phyloP scores from a whole-genome alignment of 2,329 filamentous ascomycete species.

The Blumeria graminis region DNA sequence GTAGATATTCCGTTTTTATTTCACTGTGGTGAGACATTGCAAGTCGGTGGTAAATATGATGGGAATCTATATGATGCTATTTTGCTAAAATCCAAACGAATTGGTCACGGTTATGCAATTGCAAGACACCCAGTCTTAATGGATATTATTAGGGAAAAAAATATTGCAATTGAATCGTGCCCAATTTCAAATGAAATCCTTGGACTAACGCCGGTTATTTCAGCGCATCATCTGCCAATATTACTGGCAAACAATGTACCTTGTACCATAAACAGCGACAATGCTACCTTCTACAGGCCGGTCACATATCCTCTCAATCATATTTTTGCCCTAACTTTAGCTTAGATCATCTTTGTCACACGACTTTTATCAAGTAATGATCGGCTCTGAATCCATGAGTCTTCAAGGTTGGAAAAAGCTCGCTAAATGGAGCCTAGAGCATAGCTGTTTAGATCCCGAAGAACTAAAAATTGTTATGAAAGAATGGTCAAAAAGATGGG shows the following conservation, averaged over 20 bases:
- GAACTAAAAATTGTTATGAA: conserved; percentile 18
- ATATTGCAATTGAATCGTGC: conserved; percentile 50
- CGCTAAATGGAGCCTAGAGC: conserved; percentile 34
- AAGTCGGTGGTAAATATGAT: conserved; percentile 37
- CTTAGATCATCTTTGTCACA: conserved; percentile 43
- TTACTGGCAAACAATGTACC: conserved; percentile 48
- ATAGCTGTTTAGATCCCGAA: conserved; percentile 26
- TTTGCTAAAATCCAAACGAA: conserved; percentile 38
- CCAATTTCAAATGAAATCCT: conserved; percentile 58
- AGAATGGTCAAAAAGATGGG: conserved; percentile 32
- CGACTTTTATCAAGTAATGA: conserved; percentile 56
- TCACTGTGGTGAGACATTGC: conserved; percentile 53
- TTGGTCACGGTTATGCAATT: conserved; percentile 51
- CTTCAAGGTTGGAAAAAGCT: conserved; percentile 50
- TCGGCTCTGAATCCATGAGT: conserved; percentile 40
- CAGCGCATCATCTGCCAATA: conserved; percentile 41
- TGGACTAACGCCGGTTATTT: conserved; percentile 39
- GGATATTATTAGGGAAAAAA: conserved; percentile 34
- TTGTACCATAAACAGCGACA: conserved; percentile 53
- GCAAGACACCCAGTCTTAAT: conserved; percentile 42
- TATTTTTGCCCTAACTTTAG: conserved; percentile 1
- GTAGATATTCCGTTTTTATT: conserved; percentile 48
- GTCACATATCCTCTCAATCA: conserved; percentile 4
- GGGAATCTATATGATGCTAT: conserved; percentile 47
- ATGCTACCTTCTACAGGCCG: conserved; percentile 47